Evolutionary conservation across 2,329 filamentous ascomycete genomes (phyloP).

Genomic region (Fusarium nematophilum): DNA sequence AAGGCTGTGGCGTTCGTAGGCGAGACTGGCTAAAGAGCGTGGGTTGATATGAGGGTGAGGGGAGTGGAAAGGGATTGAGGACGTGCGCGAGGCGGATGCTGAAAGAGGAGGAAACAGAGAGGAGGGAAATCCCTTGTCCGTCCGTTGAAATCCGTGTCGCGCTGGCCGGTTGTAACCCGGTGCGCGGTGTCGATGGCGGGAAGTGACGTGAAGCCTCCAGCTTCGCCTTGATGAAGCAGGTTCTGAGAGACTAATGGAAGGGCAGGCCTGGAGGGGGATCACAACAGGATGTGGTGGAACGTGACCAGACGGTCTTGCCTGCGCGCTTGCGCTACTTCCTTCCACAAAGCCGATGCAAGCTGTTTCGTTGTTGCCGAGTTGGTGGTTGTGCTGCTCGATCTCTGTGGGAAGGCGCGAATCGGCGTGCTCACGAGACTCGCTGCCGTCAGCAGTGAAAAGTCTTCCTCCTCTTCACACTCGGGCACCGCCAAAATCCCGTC

Average conservation of each 20-base stretch:
- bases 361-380: conserved; percentile 12
- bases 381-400: not conserved
- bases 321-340: conserved; percentile 21
- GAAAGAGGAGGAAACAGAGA: not conserved
- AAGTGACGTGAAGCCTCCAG: conserved; percentile 18
- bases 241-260: conserved; percentile 19
- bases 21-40: not conserved
- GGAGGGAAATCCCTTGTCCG: not conserved
- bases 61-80: conserved; percentile 1
- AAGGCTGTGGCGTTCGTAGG: not conserved
- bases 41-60: not conserved
- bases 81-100: not conserved
- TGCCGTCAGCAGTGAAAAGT: conserved; percentile 23
- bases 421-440: conserved; percentile 6
- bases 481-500: not conserved
- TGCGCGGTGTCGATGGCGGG: conserved; percentile 27
- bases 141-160: conserved; percentile 13
- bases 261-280: conserved; percentile 19
- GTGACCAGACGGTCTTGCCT: conserved; percentile 26
- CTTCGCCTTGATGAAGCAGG: conserved; percentile 14
- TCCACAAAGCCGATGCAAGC: conserved; percentile 11
- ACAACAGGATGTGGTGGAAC: conserved; percentile 40
- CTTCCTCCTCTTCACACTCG: conserved; percentile 8
- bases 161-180: conserved; percentile 23
- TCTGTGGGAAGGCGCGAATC: conserved; percentile 26